Base-by-base conservation (phyloP, 768 basidiomycete species). In the Tulasnella sp. region DNA sequence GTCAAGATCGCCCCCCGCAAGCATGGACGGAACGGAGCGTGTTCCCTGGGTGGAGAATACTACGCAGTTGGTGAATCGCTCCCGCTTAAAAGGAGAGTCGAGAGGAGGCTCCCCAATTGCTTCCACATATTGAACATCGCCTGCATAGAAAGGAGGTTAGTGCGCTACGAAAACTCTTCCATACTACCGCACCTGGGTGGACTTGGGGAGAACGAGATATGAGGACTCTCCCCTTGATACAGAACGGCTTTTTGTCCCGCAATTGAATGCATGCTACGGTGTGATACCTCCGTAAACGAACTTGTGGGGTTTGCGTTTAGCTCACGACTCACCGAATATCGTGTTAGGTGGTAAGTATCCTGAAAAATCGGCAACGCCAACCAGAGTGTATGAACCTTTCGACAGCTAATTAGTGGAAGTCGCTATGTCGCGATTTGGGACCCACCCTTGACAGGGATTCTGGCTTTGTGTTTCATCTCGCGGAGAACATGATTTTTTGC, bases 1-100 rank as follows among this genome's bases (percentile, higher is more conserved):
- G 76, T 91, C 89, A 12, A 90, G 80, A 77, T 90, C 90, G 0
- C 89, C 89, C 0, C 89, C 89, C 3, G 89, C 89, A 0, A 89
- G 81, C 72, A 81, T 87, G 5, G 87, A 86, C 0, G 88, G 85
- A 16, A 90, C 76, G 0, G 90, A 88, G 22, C 39, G 75, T 78
- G 35, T 72, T 87, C 89, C 89, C 75, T 83, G 76, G 9, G 83
- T 82, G 34, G 87, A 87, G 78, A 90, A 90, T 0, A 91, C 88
- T 6, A 90, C 62, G 62, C 76, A 76, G 85, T 89, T n/a, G 2
- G 80, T 76, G 12, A 88, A 78, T 5, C 83, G 82, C 77, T 86
- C 26, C 74, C 78, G 5, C 74, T 83, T 75, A 86, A 89, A 62
- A 64, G 84, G 84, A 8, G 86, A 86, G 5, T 81, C 84, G 16